phyloP scores from a whole-genome alignment of 1,284 basidiomycete genomes.

The Phylloporus sp. region DNA sequence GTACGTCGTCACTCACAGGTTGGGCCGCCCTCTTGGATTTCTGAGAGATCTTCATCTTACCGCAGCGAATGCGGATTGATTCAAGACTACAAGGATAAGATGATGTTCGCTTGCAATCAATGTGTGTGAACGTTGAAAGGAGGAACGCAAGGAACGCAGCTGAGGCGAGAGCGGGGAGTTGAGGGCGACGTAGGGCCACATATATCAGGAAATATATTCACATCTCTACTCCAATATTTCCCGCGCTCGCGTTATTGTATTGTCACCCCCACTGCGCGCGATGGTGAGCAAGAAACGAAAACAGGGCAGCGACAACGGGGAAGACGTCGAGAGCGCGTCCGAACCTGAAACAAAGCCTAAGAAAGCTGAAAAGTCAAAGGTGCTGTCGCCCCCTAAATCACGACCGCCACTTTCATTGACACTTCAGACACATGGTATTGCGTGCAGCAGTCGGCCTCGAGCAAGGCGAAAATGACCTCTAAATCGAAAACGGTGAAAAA shows the following conservation, averaged over 20 bases:
- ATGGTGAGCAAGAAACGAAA: constrained; percentile 38
- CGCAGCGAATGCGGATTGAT: constrained; percentile 50
- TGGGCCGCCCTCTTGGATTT: constrained; percentile 77
- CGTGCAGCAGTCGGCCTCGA: constrained; percentile 1
- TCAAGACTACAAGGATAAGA: constrained; percentile 19
- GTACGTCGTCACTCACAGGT: constrained; percentile 49
- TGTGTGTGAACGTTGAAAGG: constrained; percentile 15
- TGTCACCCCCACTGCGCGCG: too few relatives aligned
- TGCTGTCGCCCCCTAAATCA: neutral
- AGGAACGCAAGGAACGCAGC: constrained; percentile 21
- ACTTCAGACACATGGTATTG: neutral
- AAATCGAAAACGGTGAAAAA: constrained; percentile 34
- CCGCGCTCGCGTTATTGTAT: constrained; percentile 22
- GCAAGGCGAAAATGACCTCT: constrained; percentile 13
- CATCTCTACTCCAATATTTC: constrained; percentile 13
- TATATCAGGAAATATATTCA: constrained; percentile 40
- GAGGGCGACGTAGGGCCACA: constrained; percentile 33
- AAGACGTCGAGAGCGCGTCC: constrained; percentile 21
- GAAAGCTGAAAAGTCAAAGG: constrained; percentile 24
- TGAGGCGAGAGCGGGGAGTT: constrained; percentile 7
- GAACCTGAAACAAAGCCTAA: constrained; percentile 15
- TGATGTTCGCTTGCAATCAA: constrained; percentile 9
- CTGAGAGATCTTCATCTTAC: constrained; percentile 80
- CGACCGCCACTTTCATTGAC: constrained; percentile 1
- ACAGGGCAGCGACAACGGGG: constrained; percentile 36